Evolutionary conservation across 2,329 filamentous ascomycete genomes (phyloP).

Genomic region (Rugonectria rugulosa): DNA sequence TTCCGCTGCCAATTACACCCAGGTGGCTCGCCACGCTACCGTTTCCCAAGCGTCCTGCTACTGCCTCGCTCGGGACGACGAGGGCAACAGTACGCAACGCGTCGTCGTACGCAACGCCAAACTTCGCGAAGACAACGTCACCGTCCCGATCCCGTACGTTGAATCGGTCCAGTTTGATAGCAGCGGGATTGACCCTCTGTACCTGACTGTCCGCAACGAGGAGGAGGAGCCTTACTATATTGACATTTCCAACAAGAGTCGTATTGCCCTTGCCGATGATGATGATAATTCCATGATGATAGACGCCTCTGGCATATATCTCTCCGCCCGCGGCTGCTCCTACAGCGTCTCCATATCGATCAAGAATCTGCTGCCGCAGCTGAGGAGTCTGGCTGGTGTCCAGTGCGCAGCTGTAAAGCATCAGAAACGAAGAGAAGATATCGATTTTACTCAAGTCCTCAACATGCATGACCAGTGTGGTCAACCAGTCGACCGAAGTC

Average conservation of each 20-base stretch:
- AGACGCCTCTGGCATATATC: conserved; percentile 44
- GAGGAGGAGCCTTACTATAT: conserved; percentile 39
- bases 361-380: conserved; percentile 44
- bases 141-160: conserved; percentile 47
- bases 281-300: conserved; percentile 44
- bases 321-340: conserved; percentile 44
- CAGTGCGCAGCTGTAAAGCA: conserved; percentile 38
- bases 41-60: conserved; percentile 42
- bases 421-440: conserved; percentile 35
- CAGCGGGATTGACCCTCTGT: conserved; percentile 43
- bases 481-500: conserved; percentile 34
- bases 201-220: conserved; percentile 43
- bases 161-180: conserved; percentile 46
- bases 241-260: conserved; percentile 45
- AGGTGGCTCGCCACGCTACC: conserved; percentile 41
- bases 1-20: conserved; percentile 44
- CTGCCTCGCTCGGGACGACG: conserved; percentile 35
- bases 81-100: conserved; percentile 34
- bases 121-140: conserved; percentile 39
- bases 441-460: conserved; percentile 43
- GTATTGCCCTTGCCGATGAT: conserved; percentile 42
- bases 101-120: conserved; percentile 43
- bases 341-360: conserved; percentile 45
- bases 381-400: conserved; percentile 41
- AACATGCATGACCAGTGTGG: conserved; percentile 47